These are phyloP conservation scores for Plasmodium vivax DNA, from an alignment of 169 alveolate genomes.

Conservation along the genomic window DNA sequence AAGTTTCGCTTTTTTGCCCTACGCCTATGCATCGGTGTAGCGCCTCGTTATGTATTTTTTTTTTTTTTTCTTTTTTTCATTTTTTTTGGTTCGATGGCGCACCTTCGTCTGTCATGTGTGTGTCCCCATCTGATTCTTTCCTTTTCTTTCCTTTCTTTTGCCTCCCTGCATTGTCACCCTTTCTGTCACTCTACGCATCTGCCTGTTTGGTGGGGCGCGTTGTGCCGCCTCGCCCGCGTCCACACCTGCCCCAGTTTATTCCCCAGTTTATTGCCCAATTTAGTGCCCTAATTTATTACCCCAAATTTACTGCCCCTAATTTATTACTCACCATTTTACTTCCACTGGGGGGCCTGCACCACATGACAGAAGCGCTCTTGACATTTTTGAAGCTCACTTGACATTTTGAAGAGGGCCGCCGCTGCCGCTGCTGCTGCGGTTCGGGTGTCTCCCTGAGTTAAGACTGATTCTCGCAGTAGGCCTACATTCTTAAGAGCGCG, in stretches of 20 bases:
- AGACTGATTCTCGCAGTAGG: not conserved
- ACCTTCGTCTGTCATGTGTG: not conserved
- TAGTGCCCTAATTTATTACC: no score
- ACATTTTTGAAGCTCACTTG: not conserved
- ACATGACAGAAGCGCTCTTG: not conserved
- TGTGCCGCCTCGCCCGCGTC: not conserved
- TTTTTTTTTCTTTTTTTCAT: not conserved
- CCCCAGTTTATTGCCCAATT: no score
- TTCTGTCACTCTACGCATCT: not conserved
- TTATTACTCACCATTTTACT: not conserved
- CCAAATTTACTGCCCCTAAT: not conserved
- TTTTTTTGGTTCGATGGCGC: not conserved
- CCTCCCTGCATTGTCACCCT: not conserved
- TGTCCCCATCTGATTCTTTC: not conserved
- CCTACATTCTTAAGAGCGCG: not conserved
- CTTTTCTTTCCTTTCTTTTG: not conserved
- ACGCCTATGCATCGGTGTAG: not conserved
- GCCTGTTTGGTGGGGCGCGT: not conserved
- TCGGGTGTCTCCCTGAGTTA: not conserved
- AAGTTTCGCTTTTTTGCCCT: not conserved
- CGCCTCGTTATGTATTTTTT: not conserved
- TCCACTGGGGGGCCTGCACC: not conserved
- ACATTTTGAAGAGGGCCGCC: no score
- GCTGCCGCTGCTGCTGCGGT: no score
- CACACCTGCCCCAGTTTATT: not conserved